Evolutionary conservation across 805 yeast genomes (phyloP).

Genomic region (Teunomyces barrocoloradensis): DNA sequence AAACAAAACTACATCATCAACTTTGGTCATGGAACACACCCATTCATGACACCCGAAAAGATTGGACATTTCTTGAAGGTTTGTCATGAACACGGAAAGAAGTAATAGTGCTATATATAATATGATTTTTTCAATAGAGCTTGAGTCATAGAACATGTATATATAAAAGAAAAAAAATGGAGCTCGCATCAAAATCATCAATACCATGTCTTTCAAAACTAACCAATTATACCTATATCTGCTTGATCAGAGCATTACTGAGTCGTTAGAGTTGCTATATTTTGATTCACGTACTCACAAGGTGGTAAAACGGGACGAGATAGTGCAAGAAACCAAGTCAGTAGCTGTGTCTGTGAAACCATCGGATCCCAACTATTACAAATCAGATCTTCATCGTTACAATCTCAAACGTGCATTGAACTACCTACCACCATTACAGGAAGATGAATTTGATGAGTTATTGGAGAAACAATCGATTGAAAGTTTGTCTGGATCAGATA

Average conservation of each 20-base stretch:
- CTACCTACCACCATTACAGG: constrained; percentile 47
- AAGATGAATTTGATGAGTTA: constrained; percentile 56
- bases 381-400: constrained; percentile 55
- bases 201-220: constrained; percentile 9
- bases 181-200: neutral
- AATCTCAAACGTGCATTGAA: constrained; percentile 55
- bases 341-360: neutral
- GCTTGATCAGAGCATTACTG: constrained; percentile 36
- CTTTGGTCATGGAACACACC: constrained; percentile 98
- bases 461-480: constrained; percentile 50
- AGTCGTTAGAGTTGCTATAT: constrained; percentile 50
- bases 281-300: constrained; percentile 48
- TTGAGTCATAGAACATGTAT: too few species aligned
- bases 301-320: constrained; percentile 1
- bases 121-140: neutral
- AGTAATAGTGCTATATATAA: constrained; percentile 15
- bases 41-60: constrained; percentile 93
- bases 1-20: constrained; percentile 88
- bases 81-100: constrained; percentile 74
- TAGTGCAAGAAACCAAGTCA: neutral
- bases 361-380: constrained; percentile 36
- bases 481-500: constrained; percentile 57
- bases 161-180: neutral
- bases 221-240: constrained; percentile 50
- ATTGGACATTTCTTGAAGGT: constrained; percentile 82